Evolutionary conservation across 495 filamentous ascomycete species (phyloP).

Genomic region (Neurospora pannonica): DNA sequence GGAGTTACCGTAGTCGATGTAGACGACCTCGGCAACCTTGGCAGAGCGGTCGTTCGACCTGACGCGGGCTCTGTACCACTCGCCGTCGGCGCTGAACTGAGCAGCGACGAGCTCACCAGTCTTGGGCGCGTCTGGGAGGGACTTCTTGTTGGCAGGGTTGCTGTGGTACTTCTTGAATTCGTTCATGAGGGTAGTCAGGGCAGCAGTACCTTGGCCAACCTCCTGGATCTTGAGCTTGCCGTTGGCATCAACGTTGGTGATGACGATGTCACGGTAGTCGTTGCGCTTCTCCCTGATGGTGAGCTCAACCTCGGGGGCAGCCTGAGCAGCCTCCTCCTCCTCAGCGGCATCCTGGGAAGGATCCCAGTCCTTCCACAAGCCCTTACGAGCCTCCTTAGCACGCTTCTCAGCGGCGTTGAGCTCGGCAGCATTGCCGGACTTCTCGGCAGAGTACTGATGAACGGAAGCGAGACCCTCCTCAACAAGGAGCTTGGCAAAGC

Average conservation of each 20-base stretch:
- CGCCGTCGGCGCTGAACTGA: constrained; percentile 72
- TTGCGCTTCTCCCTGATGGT: constrained; percentile 49
- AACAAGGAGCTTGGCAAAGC: constrained; percentile 85
- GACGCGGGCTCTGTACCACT: constrained; percentile 91
- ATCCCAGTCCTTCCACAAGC: constrained; percentile 89
- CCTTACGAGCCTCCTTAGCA: constrained; percentile 80
- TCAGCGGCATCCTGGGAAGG: constrained; percentile 66
- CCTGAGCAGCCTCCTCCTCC: constrained; percentile 40
- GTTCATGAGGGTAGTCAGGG: constrained; percentile 76
- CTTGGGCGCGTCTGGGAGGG: constrained; percentile 72
- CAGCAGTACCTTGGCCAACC: constrained; percentile 69
- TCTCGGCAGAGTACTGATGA: constrained; percentile 90
- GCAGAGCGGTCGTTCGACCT: constrained; percentile 85
- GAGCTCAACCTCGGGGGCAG: constrained; percentile 33
- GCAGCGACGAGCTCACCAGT: constrained; percentile 85
- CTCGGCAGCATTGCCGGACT: constrained; percentile 80
- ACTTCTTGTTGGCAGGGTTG: constrained; percentile 58
- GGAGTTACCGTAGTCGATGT: constrained; percentile 94
- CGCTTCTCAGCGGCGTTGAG: constrained; percentile 77
- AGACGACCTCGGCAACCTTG: constrained; percentile 80
- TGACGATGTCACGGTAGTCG: constrained; percentile 86
- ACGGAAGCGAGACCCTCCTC: constrained; percentile 91
- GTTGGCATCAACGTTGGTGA: constrained; percentile 75
- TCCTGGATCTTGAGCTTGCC: constrained; percentile 81
- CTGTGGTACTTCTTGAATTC: constrained; percentile 82